Evolutionary conservation across 1,284 basidiomycete species (phyloP), one percentile per base, ranked within the genome.

Genomic region (Ceratorhiza oryzae-sativae): DNA sequence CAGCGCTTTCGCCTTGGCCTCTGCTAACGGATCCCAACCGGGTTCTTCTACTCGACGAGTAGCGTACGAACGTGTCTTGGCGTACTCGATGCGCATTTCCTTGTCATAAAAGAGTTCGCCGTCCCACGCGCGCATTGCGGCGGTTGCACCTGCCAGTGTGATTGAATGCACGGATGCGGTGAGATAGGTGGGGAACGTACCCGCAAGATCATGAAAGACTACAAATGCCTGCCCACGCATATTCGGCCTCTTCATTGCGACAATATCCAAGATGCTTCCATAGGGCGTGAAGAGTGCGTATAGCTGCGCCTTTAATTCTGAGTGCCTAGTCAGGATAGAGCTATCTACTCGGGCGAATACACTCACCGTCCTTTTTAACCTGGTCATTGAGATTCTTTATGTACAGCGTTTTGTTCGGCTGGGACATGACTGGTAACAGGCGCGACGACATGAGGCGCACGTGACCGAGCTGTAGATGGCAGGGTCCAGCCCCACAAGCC

Each of bases 191-290:
- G 13, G 36, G 13, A 13, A 62, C 23, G 9, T 13, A 63, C 61
- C 87, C 20, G 91, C 87, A 72, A 95, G 87, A 82, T 96, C 94
- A 74, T 89, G 87, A 81, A 98, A 99, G 75, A 97, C 95, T 88
- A 99, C 87, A 80, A 98, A 99, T 0, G 97, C 97, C 82, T 98
- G 96, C 1, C 97, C 97, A 74, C 93, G 88, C 89, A 95, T 95
- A 78, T 90, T 92, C 68, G 87, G 82, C 75, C 85, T 88, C 79
- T 98, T 95, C 51, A 92, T 90, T n/a, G 97, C 95, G 63, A 98
- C 88, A 62, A 99, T 88, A 80, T 99, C 97, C 81, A 98, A 87
- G 56, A 99, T 85, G 79, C 90, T 90, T 77, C 97, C 97, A 82
- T 98, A 95, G 27, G 94, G 92, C 13, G 90, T 90, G 84, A 99